Conservation (phyloP, 192 early-diverging fungal genomes). For the Blastocladiella britannica region DNA sequence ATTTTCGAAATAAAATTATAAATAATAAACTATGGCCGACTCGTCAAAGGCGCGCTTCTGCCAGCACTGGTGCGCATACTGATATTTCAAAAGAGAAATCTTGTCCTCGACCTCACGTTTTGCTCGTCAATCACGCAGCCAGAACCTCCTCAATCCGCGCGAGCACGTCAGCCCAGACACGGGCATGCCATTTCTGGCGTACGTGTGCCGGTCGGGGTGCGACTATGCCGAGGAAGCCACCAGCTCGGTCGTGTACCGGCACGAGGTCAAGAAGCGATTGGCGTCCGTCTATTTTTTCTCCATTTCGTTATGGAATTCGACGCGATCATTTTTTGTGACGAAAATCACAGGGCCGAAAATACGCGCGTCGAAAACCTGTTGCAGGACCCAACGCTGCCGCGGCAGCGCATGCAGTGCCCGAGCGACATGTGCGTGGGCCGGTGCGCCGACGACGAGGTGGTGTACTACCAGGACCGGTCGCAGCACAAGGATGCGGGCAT, state of each 20-base stretch:
- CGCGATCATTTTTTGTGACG: not conserved
- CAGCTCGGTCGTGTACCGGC: constrained; percentile 49
- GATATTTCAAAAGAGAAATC: too few relatives aligned
- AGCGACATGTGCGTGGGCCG: too few relatives aligned
- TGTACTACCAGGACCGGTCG: constrained; percentile 59
- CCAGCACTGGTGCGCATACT: too few relatives aligned
- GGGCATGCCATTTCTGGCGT: constrained; percentile 27
- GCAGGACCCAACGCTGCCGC: constrained; percentile 33
- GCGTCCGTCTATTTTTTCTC: not conserved
- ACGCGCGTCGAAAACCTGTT: not conserved
- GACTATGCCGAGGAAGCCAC: constrained; percentile 45
- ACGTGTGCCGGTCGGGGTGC: constrained; percentile 54
- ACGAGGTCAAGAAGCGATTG: constrained; percentile 28
- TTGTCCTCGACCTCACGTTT: too few relatives aligned
- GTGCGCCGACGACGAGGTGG: constrained; percentile 36
- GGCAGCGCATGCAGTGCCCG: constrained; percentile 37
- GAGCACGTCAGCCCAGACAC: constrained; percentile 24
- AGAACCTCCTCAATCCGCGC: constrained; percentile 62
- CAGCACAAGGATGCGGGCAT: constrained; percentile 47
- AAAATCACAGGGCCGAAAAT: not conserved
- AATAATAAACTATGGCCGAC: too few relatives aligned
- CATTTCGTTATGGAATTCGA: too few relatives aligned
- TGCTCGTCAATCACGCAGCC: constrained; percentile 18
- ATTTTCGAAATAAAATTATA: too few relatives aligned
- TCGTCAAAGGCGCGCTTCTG: too few relatives aligned